Evolutionary conservation across 495 filamentous ascomycete species (phyloP), one percentile per base, ranked within the genome.

Genomic region (Aspergillus ostianus): DNA sequence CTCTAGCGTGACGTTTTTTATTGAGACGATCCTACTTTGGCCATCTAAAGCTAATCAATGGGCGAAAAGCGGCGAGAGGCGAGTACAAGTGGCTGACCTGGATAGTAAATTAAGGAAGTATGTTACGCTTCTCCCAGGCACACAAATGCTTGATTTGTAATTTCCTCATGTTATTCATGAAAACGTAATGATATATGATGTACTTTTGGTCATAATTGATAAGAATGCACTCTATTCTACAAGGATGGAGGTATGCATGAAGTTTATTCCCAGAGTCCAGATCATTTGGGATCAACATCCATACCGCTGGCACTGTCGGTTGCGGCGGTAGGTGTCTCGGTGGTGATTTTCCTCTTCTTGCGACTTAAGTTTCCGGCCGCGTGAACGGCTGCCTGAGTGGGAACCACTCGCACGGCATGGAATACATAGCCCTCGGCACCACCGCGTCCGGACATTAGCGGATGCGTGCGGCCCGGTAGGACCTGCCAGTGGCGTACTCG

Each of bases 341-440:
- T 56, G 15, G 59, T 75, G 17, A 75, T 57, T 59, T 77, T 80
- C 63, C 64, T 70, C 73, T 66, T 75, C 62, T 73, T 77, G 62
- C 81, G 81, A 69, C 82, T 82, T 65, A 87, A 88, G 76, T 87
- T 91, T 0, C 94, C 94, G 53, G 89, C 87, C 17, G 93, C 95
- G 62, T 89, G 86, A 26, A 97, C 86, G 65, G 80, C 87, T 8
- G 88, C 89, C 61, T 88, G 80, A 0, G 87, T 84, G 3, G 95
- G 94, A 41, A 91, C 71, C 8, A 94, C 93, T 59, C 86, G 85
- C 61, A 87, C 89, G 6, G 77, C 95, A 59, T 90, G 90, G 66
- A 97, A 94, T 19, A 98, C 73, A 71, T 89, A 98, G 4, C 94
- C 94, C 72, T 98, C 92, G 0, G 92, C 85, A 0, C 94, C 93